Percentiles rank a stretch among this genome's conserved stretches.
Conservation (phyloP, 805 yeast genomes). For the Ogataea zsoltii region DNA sequence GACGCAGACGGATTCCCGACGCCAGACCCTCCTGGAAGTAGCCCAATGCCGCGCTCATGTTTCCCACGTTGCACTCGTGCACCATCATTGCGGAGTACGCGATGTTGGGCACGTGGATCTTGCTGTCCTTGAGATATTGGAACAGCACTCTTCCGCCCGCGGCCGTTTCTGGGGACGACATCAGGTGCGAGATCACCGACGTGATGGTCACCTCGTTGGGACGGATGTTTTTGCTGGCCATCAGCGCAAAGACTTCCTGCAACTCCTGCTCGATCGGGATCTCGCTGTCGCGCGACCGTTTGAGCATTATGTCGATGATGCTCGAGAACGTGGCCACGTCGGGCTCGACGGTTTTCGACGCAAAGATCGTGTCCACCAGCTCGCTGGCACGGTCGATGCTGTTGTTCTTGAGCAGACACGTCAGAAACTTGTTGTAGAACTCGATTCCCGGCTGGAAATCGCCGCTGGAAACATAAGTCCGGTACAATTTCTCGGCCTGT, state of each 20-base stretch:
- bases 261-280: constrained; percentile 38
- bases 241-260: constrained; percentile 26
- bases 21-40: constrained; percentile 39
- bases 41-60: constrained; percentile 40
- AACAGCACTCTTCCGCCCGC: constrained; percentile 54
- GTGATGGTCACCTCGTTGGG: constrained; percentile 49
- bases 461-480: constrained; percentile 22
- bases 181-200: constrained; percentile 54
- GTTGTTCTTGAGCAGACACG: constrained; percentile 39
- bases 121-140: constrained; percentile 38
- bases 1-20: constrained; percentile 36
- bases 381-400: constrained; percentile 48
- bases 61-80: constrained; percentile 47
- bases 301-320: constrained; percentile 54
- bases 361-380: constrained; percentile 45
- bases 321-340: constrained; percentile 66
- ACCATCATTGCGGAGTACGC: constrained; percentile 49
- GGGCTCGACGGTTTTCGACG: constrained; percentile 42
- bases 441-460: constrained; percentile 43
- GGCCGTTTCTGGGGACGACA: constrained; percentile 45
- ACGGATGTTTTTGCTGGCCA: constrained; percentile 39
- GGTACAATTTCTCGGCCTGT: constrained; percentile 39
- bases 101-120: constrained; percentile 35
- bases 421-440: constrained; percentile 55
- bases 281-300: constrained; percentile 44